phyloP scores from a whole-genome alignment of 176 grass and related monocot species.

The Echinochloa phyllopogon region DNA sequence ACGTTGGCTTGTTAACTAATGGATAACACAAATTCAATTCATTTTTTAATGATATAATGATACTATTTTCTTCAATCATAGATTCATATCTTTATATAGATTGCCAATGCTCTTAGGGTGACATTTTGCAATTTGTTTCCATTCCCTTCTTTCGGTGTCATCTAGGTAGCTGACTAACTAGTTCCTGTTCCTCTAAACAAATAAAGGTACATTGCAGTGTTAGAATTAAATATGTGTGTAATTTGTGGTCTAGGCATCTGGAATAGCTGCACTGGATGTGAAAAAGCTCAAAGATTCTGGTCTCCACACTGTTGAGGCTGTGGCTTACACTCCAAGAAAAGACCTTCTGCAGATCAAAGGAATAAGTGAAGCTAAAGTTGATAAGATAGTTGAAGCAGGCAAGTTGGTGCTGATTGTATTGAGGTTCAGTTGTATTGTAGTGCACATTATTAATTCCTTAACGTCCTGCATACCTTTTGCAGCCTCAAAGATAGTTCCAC shows the following conservation, averaged over 20 bases:
- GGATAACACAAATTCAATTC: too few species aligned
- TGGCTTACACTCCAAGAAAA: conserved; percentile 93
- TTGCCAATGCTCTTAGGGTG: too few species aligned
- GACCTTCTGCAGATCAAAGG: conserved; percentile 97
- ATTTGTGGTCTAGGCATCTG: conserved; percentile 70
- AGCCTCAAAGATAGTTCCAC: conserved; percentile 88
- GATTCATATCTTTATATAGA: too few species aligned
- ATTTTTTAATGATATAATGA: too few species aligned
- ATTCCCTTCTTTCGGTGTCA: too few species aligned
- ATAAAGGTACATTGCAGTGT: background rate
- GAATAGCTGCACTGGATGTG: conserved; percentile 90
- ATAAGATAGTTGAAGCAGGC: conserved; percentile 97
- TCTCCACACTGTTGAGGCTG: conserved; percentile 80
- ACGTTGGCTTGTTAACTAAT: too few species aligned
- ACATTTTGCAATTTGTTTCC: too few species aligned
- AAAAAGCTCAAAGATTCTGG: conserved; percentile 95
- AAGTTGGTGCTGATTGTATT: conserved; percentile 22
- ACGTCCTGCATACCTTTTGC: conserved; percentile 24
- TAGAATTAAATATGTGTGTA: background rate
- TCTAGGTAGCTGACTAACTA: too few species aligned
- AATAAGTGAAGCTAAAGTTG: conserved; percentile 97
- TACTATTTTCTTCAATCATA: too few species aligned
- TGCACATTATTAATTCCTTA: background rate
- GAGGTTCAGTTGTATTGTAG: conserved; percentile 12
- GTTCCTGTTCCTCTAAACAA: background rate